phyloP scores from a whole-genome alignment of 306 rosid species.

The Glycine tomentella region DNA sequence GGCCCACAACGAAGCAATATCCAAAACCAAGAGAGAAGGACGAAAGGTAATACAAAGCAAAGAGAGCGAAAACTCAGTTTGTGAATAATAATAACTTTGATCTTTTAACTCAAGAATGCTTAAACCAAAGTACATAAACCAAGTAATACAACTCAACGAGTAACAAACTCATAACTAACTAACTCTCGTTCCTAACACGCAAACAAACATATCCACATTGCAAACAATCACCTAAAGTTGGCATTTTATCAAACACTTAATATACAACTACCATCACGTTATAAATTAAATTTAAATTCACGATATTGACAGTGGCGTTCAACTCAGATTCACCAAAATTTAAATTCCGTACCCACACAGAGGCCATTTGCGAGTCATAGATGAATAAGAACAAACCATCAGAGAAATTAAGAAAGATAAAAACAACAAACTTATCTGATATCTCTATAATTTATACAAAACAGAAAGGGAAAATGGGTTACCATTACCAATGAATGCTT shows the following conservation, averaged over 20 bases:
- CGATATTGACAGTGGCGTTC: no score
- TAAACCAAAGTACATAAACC: background rate
- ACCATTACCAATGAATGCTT: no score
- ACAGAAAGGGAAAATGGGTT: no score
- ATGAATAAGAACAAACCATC: background rate
- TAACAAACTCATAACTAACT: background rate
- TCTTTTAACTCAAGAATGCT: background rate
- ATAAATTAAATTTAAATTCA: background rate
- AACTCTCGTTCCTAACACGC: background rate
- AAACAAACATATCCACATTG: background rate
- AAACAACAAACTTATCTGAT: no score
- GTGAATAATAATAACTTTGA: background rate
- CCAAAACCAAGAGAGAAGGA: background rate
- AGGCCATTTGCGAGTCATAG: background rate
- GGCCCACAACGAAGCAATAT: no score
- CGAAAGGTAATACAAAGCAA: background rate
- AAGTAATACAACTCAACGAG: background rate
- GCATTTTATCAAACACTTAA: constrained; percentile 12
- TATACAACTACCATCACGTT: background rate
- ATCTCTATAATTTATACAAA: no score
- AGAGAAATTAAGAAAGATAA: background rate
- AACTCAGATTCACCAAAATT: background rate
- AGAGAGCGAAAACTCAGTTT: background rate
- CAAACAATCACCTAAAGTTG: background rate
- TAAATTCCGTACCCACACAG: background rate